These are phyloP conservation scores for Leptographium radiaticola DNA, from an alignment of 2,329 filamentous ascomycete species.

Conservation along the genomic window DNA sequence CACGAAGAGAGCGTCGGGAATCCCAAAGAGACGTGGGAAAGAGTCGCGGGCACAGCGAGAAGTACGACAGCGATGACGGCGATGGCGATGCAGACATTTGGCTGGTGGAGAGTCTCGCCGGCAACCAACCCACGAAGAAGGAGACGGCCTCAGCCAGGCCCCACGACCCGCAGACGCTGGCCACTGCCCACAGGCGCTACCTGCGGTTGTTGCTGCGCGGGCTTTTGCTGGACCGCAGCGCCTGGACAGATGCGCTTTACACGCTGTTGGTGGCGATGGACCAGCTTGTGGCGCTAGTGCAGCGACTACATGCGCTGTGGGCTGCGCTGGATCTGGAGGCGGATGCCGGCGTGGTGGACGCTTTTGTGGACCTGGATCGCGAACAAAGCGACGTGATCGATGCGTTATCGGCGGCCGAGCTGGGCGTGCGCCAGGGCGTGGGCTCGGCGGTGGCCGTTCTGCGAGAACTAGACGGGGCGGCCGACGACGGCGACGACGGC, in stretches of 20 bases:
- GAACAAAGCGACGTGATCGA: slow-evolving; percentile 58
- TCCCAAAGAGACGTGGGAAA: neutral
- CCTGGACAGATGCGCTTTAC: slow-evolving; percentile 54
- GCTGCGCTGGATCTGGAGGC: slow-evolving; percentile 66
- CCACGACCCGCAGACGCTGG: slow-evolving; percentile 70
- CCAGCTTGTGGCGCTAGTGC: slow-evolving; percentile 63
- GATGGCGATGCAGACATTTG: slow-evolving; percentile 29
- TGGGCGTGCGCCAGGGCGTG: slow-evolving; percentile 52
- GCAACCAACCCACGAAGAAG: neutral
- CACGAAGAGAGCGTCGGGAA: slow-evolving; percentile 7
- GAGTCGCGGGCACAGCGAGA: neutral
- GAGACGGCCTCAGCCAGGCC: slow-evolving; percentile 1
- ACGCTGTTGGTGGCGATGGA: slow-evolving; percentile 63
- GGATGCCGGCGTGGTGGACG: slow-evolving; percentile 70
- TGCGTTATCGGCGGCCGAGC: slow-evolving; percentile 51
- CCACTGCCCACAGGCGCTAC: slow-evolving; percentile 66
- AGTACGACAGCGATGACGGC: slow-evolving; percentile 5
- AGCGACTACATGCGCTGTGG: slow-evolving; percentile 65
- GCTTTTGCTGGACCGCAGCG: slow-evolving; percentile 50
- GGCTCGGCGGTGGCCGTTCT: slow-evolving; percentile 50
- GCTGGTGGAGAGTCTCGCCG: slow-evolving; percentile 16
- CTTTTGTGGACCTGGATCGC: slow-evolving; percentile 54
- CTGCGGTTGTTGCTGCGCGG: slow-evolving; percentile 53
- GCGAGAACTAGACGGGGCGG: slow-evolving; percentile 27
- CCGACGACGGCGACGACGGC: slow-evolving; percentile 14